These are phyloP conservation scores for Persicaria tinctoria DNA, from an alignment of 148 eudicot genomes.

Conservation along the genomic window DNA sequence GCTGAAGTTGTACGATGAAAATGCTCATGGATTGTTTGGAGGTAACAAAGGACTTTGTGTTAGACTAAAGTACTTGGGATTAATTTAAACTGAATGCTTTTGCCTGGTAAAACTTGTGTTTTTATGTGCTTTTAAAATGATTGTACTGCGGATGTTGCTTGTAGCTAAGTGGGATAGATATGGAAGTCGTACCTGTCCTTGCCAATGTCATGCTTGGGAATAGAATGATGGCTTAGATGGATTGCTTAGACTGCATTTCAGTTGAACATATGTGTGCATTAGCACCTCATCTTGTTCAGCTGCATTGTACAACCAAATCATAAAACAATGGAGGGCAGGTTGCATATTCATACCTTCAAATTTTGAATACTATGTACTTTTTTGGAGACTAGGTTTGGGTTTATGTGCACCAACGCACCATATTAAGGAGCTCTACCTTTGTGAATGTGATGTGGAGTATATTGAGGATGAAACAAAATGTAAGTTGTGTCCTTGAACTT, in stretches of 20 bases:
- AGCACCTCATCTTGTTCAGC: neutral
- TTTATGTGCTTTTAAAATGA: neutral
- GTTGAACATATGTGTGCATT: neutral
- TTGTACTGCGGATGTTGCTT: neutral
- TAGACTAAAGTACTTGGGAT: neutral
- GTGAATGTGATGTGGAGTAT: no score
- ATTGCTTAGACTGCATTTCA: neutral
- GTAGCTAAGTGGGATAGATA: neutral
- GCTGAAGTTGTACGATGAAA: conserved; percentile 3
- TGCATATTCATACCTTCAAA: neutral
- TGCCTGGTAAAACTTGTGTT: neutral
- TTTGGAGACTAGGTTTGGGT: no score
- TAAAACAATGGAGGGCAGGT: neutral
- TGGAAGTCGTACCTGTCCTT: neutral
- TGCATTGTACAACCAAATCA: neutral
- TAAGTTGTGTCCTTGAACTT: no score
- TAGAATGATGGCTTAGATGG: neutral
- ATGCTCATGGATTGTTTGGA: conserved; percentile 6
- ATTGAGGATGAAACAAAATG: no score
- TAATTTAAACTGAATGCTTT: neutral
- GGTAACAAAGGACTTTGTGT: conserved; percentile 4
- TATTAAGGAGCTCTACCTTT: no score
- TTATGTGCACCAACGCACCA: no score
- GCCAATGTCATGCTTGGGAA: neutral
- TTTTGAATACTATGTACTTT: no score